Evolutionary conservation across 306 rosid genomes (phyloP), one percentile per base, ranked within the genome.

Genomic region (Prunus armeniaca): DNA sequence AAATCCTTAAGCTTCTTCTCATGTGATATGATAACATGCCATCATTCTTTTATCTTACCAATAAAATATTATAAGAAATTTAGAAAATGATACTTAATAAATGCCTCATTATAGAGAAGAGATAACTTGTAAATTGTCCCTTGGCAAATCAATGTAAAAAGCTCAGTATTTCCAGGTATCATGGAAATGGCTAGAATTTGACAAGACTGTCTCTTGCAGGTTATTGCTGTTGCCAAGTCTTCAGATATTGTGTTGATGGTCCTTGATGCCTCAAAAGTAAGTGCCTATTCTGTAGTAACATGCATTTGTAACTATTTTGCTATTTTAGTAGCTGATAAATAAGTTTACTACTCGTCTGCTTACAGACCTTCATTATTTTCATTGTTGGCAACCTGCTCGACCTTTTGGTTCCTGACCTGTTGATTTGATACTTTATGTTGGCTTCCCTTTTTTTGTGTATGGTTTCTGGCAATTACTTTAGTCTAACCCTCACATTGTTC

Each of bases 211-310:
- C 51, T 73, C 57, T 81, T 64, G 63, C 90, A 96, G 99, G 99
- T 96, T 87, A 96, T 96, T 91, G 99, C 99, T 78, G 99, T 96
- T 86, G 73, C 99, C 84, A 96, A 96, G 90, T 96, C 99, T 81
- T 96, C 99, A 27, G 99, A 96, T 84, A 86, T 96, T 45, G 99
- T 92, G 69, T 83, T 91, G 86, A 96, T 96, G 99, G 93, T 96
- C 75, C 98, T 96, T 68, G 99, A 96, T 80, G 99, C 89, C 84
- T 96, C 99, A 71, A 92, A 96, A 82, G 99, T 96, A 87, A 88
- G 96, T 88, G 11, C 30, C 22, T n/a, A 61, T 8, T 27, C 57
- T 52, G 13, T 19, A 22, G 32, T 41, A 46, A 6, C 55, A 56
- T 69, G 24, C 58, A 67, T 50, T 47, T 41, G 19, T 62, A 28